Evolutionary conservation across 1,139 yeast genomes (phyloP), one percentile per base, ranked within the genome.

Genomic region (Scheffersomyces stambukii): DNA sequence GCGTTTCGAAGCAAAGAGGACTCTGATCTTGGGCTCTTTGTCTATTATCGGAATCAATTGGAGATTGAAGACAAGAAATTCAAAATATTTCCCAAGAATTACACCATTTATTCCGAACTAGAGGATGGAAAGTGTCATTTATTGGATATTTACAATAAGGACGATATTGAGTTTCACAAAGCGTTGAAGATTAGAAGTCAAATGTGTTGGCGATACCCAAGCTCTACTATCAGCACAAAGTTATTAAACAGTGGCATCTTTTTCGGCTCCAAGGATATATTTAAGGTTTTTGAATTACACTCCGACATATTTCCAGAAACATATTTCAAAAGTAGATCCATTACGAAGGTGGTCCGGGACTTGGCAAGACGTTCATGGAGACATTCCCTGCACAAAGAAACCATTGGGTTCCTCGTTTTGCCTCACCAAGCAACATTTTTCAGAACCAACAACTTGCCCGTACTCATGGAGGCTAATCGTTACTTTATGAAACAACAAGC

Each of bases 291-390:
- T 21, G 60, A 55, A 9, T 49, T 46, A 4, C 52, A 59, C 17
- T 42, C 57, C 12, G 48, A 46, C 19, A 59, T 57, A 37, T 64
- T 53, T 37, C 58, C 53, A 33, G 72, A 65, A 29, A 28, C 46
- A 3, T 67, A 67, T 40, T 64, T 66, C 43, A 45, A 48, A 16
- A 47, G 51, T 33, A 60, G 80, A 42, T 68, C 88, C 6, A 60
- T 83, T 31, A 70, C 75, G 19, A 84, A 85, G 50, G 67, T 89
- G 18, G 73, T 86, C 18, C 75, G 97, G 46, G 96, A 88, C 48
- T 57, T 91, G 37, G 93, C 95, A 3, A 75, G 97, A 54, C 74
- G 95, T 43, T 81, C 96, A 3, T 91, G 98, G 98, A 75, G 72
- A 45, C 96, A 88, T 51, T 66, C 81, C 0, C 48, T 50, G 6